Evolutionary conservation across 805 yeast species (phyloP).

Genomic region (Saccharomycopsis lassenensis): DNA sequence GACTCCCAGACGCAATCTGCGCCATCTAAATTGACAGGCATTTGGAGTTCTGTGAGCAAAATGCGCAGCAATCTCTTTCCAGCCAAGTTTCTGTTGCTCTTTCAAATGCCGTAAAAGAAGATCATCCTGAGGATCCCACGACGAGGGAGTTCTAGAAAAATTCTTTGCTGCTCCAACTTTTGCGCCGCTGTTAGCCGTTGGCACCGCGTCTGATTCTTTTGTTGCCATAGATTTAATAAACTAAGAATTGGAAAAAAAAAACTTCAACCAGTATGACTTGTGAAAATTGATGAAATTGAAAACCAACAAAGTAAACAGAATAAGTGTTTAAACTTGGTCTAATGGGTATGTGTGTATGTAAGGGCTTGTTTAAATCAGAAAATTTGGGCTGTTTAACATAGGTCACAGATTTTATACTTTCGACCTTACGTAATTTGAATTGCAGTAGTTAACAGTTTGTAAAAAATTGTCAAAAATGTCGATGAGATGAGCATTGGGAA

Average conservation of each 20-base stretch:
- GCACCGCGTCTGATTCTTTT: not conserved
- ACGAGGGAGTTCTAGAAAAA: constrained; percentile 17
- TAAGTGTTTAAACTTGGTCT: no score
- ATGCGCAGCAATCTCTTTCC: constrained; percentile 79
- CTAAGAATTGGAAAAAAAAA: not conserved
- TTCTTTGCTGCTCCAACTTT: no score
- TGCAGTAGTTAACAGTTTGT: no score
- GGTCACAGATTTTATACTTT: no score
- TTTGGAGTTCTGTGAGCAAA: constrained; percentile 77
- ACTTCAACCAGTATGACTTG: not conserved
- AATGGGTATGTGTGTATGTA: no score
- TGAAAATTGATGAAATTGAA: no score
- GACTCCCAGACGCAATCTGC: constrained; percentile 45
- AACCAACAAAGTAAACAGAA: no score
- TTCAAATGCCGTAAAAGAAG: constrained; percentile 60
- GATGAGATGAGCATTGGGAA: no score
- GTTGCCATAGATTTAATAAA: not conserved
- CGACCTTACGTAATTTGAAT: no score
- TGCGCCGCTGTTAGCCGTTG: constrained; percentile 1
- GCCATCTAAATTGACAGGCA: constrained; percentile 86
- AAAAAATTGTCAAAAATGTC: no score
- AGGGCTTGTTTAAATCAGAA: no score
- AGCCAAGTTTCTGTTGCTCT: constrained; percentile 74
- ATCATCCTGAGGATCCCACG: constrained; percentile 79
- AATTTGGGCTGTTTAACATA: no score